Percentiles rank a stretch among this genome's conserved stretches.
Evolutionary conservation across 495 filamentous ascomycete species (phyloP).

Genomic region (Delitschia confertaspora): DNA sequence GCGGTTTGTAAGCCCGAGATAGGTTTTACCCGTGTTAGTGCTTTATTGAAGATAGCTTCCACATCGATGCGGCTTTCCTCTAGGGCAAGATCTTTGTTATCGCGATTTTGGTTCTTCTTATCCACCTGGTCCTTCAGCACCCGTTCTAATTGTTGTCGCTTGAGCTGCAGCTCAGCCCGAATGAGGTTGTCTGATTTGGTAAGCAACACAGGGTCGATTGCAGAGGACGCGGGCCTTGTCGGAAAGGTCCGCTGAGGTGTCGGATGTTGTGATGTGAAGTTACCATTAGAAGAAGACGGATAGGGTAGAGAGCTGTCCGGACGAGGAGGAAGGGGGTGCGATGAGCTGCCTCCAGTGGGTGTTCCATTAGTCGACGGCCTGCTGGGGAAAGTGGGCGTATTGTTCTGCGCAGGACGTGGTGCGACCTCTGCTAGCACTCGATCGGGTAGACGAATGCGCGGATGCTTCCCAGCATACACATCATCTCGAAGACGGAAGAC

Average conservation of each 20-base stretch:
- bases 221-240: slow-evolving; percentile 30
- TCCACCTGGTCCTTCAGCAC: slow-evolving; percentile 65
- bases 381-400: slow-evolving; percentile 8
- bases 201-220: slow-evolving; percentile 70
- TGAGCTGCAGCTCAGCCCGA: slow-evolving; percentile 70
- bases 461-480: slow-evolving; percentile 64
- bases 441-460: slow-evolving; percentile 59
- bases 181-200: slow-evolving; percentile 77
- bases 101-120: slow-evolving; percentile 45
- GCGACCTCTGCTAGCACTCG: slow-evolving; percentile 47
- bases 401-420: slow-evolving; percentile 25
- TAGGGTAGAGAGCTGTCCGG: slow-evolving; percentile 19
- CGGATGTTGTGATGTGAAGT: slow-evolving; percentile 4
- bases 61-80: slow-evolving; percentile 69
- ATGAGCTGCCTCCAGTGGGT: slow-evolving; percentile 18
- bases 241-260: slow-evolving; percentile 13
- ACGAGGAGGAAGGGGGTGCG: slow-evolving; percentile 11
- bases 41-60: slow-evolving; percentile 61
- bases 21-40: slow-evolving; percentile 61
- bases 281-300: slow-evolving; percentile 29
- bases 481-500: slow-evolving; percentile 68
- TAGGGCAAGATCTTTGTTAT: slow-evolving; percentile 44
- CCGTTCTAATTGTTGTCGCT: slow-evolving; percentile 72
- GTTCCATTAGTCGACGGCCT: slow-evolving; percentile 23
- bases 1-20: slow-evolving; percentile 43